These are phyloP conservation scores for Xanthoceras sorbifolium DNA, from an alignment of 345 rosid species.

Conservation along the genomic window DNA sequence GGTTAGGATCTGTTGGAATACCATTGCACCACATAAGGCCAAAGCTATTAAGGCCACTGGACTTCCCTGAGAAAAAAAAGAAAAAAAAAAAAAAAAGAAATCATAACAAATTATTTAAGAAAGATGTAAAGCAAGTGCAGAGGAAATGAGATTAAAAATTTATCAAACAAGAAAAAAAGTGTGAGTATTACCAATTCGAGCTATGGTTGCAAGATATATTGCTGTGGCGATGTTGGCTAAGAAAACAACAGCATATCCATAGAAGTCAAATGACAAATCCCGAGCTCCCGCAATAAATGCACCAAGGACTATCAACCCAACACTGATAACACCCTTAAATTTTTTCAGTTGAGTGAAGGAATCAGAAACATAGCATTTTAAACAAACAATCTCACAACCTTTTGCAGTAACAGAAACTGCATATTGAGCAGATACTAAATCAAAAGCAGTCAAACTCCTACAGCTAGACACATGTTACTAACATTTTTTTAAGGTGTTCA, in stretches of 20 bases:
- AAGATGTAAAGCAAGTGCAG: slow-evolving; percentile 17
- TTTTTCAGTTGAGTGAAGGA: slow-evolving; percentile 45
- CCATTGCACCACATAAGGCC: slow-evolving; percentile 99
- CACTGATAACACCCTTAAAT: slow-evolving; percentile 71
- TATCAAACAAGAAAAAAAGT: background rate
- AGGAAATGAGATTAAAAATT: slow-evolving; percentile 4
- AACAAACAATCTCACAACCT: slow-evolving; percentile 13
- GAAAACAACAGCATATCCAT: slow-evolving; percentile 90
- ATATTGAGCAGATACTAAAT: slow-evolving; percentile 7
- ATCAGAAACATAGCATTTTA: slow-evolving; percentile 34
- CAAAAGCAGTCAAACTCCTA: background rate
- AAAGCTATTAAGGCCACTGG: slow-evolving; percentile 97
- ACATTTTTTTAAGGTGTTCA: background rate
- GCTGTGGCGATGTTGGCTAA: slow-evolving; percentile 88
- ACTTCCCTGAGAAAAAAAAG: slow-evolving; percentile 76
- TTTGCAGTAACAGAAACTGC: slow-evolving; percentile 9
- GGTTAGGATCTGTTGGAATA: slow-evolving; percentile 34
- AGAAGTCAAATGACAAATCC: slow-evolving; percentile 89
- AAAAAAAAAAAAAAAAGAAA: too few species aligned
- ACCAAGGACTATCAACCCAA: slow-evolving; percentile 83
- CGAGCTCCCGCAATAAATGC: slow-evolving; percentile 96
- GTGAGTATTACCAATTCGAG: slow-evolving; percentile 70
- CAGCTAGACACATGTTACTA: background rate
- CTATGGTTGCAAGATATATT: slow-evolving; percentile 84
- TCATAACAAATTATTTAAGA: slow-evolving; percentile 8